Base-by-base conservation (phyloP, 163 green algal species). In the Smithsoniella earleae region DNA sequence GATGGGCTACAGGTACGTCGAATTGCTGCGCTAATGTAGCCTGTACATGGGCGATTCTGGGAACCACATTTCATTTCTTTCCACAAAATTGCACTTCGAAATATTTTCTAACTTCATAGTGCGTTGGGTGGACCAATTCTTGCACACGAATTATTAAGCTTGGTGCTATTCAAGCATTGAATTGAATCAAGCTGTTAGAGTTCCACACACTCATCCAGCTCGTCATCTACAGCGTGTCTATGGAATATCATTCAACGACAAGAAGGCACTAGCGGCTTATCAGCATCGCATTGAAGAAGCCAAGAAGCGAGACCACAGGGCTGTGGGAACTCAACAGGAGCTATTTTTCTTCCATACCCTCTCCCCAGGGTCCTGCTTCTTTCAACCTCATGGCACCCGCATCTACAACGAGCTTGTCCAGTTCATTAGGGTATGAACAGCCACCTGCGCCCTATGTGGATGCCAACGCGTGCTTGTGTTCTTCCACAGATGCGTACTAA, bases 341-440 rank as follows among this genome's bases (percentile, higher is more conserved):
- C 87, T 99, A 36, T 97, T 98, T 86, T 97, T 98, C 83, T 97
- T 98, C 89, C 80, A 98, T 84, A 79, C 73, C 2, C 79, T 97
- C 20, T 95, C 86, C 20, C 95, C 88, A 2, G 90, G 91, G 66
- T 89, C 78, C 49, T 91, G 84, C 83, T 99, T 99, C 88, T 98
- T 98, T 85, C 79, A 94, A 73, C 93, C 92, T 6, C 65, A 89
- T 45, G 94, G 94, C 28, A 80, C 90, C 1, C 83, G 87, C 76
- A 90, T 98, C 65, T 98, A 98, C 87, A 97, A 96, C 77, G 82
- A 72, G 4, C 86, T 98, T 0, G 75, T 96, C 1, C 66, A 85
- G 34, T 92, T 82, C 74, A 88, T 88, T 43, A 76, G 77, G 80
- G 79, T 54, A 34, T 13, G 58, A 1, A 22, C 16, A n/a, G n/a